Base-by-base conservation (phyloP, 164 flowering plant genomes). In the Piper longum region DNA sequence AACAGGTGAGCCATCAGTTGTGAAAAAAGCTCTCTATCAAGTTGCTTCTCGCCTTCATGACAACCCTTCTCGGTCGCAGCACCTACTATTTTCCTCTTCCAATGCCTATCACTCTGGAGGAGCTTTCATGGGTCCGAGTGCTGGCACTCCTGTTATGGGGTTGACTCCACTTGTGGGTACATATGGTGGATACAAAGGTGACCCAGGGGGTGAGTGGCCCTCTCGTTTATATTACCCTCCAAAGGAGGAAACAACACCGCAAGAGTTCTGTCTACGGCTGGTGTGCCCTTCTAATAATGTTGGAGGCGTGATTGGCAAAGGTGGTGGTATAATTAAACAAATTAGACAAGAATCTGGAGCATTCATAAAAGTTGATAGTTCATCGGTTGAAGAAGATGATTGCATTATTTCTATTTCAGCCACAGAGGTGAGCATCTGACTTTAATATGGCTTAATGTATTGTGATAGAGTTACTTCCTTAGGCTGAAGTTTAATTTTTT, bases 231-330 rank as follows among this genome's bases (percentile, higher is more conserved):
- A 78, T 57, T 86, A 81, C 68, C 73, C 92, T 39, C 81, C 89
- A 45, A 81, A 92, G 62, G 85, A 79, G 72, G 96, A 87, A 45
- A 57, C 70, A 19, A 75, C 95, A 70, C 70, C 90, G 57, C 85
- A 81, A 78, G 98, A 91, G 64, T 89, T 91, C 70, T 79, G 81
- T 65, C 82, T 91, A 63, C 86, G 89, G 59, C 56, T 91, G 75
- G 78, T 89, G 54, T 91, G 96, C 48, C 85, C 92, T 16, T 80
- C 79, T 76, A 82, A 74, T 16, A 85, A 87, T 69, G 82, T 91
- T 75, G 96, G 95, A 64, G 86, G 87, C 71, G 95, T 89, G 55
- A 91, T 91, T 70, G 98, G 98, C 16, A 91, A 86, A 65, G 91
- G 90, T 74, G 98, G 98, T 68, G 69, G 71, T 5, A 80, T 87